A percentile compares a stretch with the other conserved stretches of the same genome.
Evolutionary conservation across 2,329 filamentous ascomycete genomes (phyloP).

Genomic region (Pezicula carpinea): DNA sequence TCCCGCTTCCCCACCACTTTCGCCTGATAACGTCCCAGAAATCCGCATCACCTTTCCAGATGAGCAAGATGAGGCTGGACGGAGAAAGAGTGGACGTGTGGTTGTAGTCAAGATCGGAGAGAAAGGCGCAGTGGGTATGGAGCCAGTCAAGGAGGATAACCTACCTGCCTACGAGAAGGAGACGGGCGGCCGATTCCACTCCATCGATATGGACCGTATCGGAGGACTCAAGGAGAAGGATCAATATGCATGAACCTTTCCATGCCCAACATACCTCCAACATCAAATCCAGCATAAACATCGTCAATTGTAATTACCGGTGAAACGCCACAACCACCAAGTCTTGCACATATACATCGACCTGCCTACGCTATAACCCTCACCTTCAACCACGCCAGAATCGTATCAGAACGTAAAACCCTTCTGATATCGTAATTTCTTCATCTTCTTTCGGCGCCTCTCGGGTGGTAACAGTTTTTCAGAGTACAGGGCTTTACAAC

Average conservation of each 20-base stretch:
- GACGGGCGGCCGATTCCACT: slow-evolving; percentile 76
- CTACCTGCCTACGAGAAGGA: slow-evolving; percentile 88
- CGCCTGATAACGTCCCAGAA: slow-evolving; percentile 81
- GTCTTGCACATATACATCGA: neutral
- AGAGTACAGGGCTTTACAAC: neutral
- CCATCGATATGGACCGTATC: slow-evolving; percentile 89
- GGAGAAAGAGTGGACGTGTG: slow-evolving; percentile 77
- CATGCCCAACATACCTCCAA: slow-evolving; percentile 2
- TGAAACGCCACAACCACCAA: neutral
- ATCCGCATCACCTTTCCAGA: slow-evolving; percentile 98
- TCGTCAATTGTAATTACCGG: neutral
- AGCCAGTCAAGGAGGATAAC: slow-evolving; percentile 71
- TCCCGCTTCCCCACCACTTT: slow-evolving; percentile 69
- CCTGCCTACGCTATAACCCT: neutral
- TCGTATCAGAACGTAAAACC: neutral
- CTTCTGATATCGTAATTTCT: neutral
- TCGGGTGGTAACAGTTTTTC: neutral
- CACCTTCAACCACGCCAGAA: neutral
- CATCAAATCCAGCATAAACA: neutral
- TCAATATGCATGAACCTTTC: neutral
- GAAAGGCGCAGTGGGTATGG: slow-evolving; percentile 76
- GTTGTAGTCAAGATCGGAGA: slow-evolving; percentile 91
- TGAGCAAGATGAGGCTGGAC: slow-evolving; percentile 83
- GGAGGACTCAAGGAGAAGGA: slow-evolving; percentile 93
- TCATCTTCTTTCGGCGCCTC: neutral